phyloP scores from a whole-genome alignment of 139 green algal species.

The Chlamydomonas urium region DNA sequence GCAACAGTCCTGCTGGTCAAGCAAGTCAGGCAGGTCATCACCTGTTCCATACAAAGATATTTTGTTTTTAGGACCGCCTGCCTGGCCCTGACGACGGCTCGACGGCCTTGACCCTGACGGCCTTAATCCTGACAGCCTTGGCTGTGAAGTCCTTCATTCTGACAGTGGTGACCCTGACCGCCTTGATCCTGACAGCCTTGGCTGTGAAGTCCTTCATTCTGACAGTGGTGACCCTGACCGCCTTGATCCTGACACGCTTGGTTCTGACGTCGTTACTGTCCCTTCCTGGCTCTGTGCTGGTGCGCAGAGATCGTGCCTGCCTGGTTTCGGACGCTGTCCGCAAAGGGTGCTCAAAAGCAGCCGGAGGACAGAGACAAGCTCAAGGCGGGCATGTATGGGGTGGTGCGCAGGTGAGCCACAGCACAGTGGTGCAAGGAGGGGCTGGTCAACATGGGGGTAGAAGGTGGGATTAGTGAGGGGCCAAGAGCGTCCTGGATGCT shows the following conservation, averaged over 20 bases:
- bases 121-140: not conserved
- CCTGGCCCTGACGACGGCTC: no score
- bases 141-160: not conserved
- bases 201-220: not conserved
- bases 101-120: no score
- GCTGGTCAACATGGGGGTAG: no score
- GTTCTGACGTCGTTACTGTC: not conserved
- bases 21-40: not conserved
- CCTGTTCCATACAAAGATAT: not conserved
- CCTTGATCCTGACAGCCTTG: not conserved
- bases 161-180: not conserved
- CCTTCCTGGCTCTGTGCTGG: no score
- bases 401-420: conserved; percentile 57
- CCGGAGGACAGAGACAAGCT: conserved; percentile 43
- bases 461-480: no score
- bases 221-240: not conserved
- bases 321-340: conserved; percentile 26
- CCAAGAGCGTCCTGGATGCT: no score
- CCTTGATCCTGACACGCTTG: no score
- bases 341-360: conserved; percentile 9
- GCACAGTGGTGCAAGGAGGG: conserved; percentile 8
- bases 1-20: not conserved
- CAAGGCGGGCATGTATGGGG: conserved; percentile 69
- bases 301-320: conserved; percentile 8
- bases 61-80: no score